Percentiles rank a stretch among this genome's conserved stretches.
These are phyloP conservation scores for Patellifolia procumbens DNA, from an alignment of 179 eudicot species.

Conservation along the genomic window DNA sequence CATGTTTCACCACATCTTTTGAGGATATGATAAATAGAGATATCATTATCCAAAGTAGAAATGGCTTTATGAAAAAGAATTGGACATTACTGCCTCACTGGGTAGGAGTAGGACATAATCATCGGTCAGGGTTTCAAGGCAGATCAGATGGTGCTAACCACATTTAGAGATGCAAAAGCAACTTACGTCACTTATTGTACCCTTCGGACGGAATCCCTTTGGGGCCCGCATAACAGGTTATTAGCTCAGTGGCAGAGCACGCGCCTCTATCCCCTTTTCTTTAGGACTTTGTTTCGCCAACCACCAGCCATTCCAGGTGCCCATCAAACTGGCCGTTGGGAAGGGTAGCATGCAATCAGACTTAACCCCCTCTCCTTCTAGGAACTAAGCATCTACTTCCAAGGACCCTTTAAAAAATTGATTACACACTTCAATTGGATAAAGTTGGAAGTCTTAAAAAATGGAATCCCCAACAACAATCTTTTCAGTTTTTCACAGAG, in stretches of 20 bases:
- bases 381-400: neutral
- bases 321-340: neutral
- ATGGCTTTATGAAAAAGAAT: neutral
- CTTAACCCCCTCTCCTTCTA: too few species aligned
- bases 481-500: neutral
- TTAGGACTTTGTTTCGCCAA: neutral
- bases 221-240: too few species aligned
- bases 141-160: neutral
- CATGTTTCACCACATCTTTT: neutral
- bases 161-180: neutral
- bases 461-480: neutral
- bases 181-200: too few species aligned
- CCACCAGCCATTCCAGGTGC: neutral
- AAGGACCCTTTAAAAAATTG: neutral
- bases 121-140: neutral
- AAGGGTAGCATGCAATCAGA: too few species aligned
- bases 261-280: too few species aligned
- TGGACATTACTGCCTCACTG: too few species aligned
- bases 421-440: neutral
- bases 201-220: too few species aligned
- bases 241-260: too few species aligned
- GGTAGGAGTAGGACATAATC: too few species aligned
- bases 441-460: constrained; percentile 1
- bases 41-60: neutral
- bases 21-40: too few species aligned